A percentile compares a stretch with the other conserved stretches of the same genome.
Evolutionary conservation across 2,329 filamentous ascomycete species (phyloP).

Genomic region (Daldinia sp.): DNA sequence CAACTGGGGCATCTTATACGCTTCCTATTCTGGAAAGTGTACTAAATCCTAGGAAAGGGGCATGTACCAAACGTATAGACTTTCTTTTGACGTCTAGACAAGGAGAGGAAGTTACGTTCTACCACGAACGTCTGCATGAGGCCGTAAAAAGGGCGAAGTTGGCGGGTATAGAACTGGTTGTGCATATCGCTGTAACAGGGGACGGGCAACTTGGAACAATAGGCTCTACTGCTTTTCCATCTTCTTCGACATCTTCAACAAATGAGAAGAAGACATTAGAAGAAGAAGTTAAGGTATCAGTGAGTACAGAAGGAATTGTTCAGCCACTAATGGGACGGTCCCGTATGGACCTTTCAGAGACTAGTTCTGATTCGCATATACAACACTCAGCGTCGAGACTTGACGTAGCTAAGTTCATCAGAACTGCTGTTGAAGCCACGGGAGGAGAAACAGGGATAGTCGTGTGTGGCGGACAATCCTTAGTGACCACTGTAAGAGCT

Average conservation of each 20-base stretch:
- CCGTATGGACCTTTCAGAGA: slow-evolving; percentile 38
- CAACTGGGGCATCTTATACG: slow-evolving; percentile 72
- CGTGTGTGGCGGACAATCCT: slow-evolving; percentile 68
- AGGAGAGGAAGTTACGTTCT: slow-evolving; percentile 67
- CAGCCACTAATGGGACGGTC: slow-evolving; percentile 25
- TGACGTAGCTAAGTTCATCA: slow-evolving; percentile 64
- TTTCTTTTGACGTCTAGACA: slow-evolving; percentile 65
- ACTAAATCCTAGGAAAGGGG: slow-evolving; percentile 55
- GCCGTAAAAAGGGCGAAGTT: slow-evolving; percentile 58
- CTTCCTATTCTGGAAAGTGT: slow-evolving; percentile 70
- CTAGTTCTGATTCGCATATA: slow-evolving; percentile 57
- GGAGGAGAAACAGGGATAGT: slow-evolving; percentile 72
- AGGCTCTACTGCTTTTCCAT: slow-evolving; percentile 32
- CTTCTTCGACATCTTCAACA: slow-evolving; percentile 34
- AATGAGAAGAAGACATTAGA: slow-evolving; percentile 45
- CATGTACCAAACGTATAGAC: slow-evolving; percentile 66
- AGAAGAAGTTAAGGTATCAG: slow-evolving; percentile 27
- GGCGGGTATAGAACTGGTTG: slow-evolving; percentile 62
- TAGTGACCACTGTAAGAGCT: slow-evolving; percentile 67
- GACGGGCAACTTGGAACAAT: slow-evolving; percentile 46
- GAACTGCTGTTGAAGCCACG: slow-evolving; percentile 66
- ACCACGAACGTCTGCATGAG: slow-evolving; percentile 62
- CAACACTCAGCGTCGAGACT: slow-evolving; percentile 62
- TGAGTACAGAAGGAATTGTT: slow-evolving; percentile 47
- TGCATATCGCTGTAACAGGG: slow-evolving; percentile 68